Evolutionary conservation across 2,329 filamentous ascomycete genomes (phyloP).

Genomic region (Trichoderma oligosporum): DNA sequence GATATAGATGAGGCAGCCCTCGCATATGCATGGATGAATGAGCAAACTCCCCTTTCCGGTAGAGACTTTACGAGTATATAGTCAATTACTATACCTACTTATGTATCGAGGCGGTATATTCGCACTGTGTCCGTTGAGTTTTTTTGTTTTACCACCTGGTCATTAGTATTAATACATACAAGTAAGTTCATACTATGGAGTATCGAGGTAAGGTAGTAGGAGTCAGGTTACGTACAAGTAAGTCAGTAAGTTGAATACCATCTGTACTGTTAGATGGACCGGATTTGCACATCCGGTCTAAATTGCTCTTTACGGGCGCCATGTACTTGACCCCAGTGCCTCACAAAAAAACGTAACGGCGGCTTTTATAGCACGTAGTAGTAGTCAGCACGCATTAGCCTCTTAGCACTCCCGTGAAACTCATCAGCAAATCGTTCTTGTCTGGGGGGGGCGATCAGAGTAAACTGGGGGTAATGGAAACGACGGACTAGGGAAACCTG

Average conservation of each 20-base stretch:
- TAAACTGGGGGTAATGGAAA: conserved; percentile 40
- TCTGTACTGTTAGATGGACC: no score
- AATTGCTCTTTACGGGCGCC: no score
- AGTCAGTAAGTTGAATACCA: no score
- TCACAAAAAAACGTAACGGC: no score
- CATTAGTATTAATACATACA: background rate
- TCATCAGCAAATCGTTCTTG: background rate
- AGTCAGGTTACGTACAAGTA: background rate
- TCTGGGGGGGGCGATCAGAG: conserved; percentile 30
- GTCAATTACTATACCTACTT: no score
- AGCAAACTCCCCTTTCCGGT: background rate
- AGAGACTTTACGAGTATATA: no score
- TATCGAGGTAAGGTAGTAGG: background rate
- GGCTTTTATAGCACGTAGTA: no score
- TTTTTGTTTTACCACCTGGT: background rate
- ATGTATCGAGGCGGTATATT: background rate
- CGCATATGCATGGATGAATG: background rate
- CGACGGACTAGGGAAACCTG: conserved; percentile 31
- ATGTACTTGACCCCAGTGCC: no score
- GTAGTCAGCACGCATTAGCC: conserved; percentile 13
- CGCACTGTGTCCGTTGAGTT: background rate
- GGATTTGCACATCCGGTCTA: no score
- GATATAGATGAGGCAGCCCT: background rate
- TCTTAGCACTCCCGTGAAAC: background rate
- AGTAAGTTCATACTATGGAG: background rate